Conservation (phyloP, 2,329 filamentous ascomycete species). For the Zymoseptoria ardabiliae region DNA sequence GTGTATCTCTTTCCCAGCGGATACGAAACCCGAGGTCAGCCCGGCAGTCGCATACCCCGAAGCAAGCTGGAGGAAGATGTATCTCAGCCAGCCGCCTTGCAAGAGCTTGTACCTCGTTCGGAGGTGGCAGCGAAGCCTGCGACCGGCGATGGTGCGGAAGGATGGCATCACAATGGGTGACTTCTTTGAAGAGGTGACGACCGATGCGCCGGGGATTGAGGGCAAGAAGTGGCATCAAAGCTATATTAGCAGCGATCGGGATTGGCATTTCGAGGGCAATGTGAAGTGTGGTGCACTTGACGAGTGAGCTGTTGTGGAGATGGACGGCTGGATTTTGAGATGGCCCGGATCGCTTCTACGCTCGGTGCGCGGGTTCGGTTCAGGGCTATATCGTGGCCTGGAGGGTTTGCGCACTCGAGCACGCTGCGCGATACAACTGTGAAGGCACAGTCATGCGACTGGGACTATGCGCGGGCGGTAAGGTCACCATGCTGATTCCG, state of each 20-base stretch:
- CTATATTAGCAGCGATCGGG: slow-evolving; percentile 26
- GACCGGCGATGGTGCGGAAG: slow-evolving; percentile 21
- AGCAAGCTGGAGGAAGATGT: slow-evolving; percentile 31
- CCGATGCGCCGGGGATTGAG: slow-evolving; percentile 10
- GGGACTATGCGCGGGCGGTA: slow-evolving; percentile 14
- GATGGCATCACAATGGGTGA: slow-evolving; percentile 29
- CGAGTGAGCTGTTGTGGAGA: slow-evolving; percentile 20
- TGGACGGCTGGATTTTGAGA: not conserved
- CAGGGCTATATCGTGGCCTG: not conserved
- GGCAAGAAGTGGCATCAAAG: slow-evolving; percentile 25
- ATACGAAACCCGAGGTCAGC: slow-evolving; percentile 10
- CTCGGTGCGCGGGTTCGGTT: not conserved
- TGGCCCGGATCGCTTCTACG: not conserved
- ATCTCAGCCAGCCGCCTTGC: slow-evolving; percentile 29
- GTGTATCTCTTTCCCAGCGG: slow-evolving; percentile 26
- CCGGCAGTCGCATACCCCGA: slow-evolving; percentile 22
- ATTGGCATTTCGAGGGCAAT: slow-evolving; percentile 33
- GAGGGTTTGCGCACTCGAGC: slow-evolving; percentile 14
- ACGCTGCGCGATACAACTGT: slow-evolving; percentile 12
- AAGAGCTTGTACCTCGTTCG: slow-evolving; percentile 26
- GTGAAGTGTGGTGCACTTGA: slow-evolving; percentile 22
- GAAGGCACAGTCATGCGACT: slow-evolving; percentile 16
- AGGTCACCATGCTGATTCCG: not conserved
- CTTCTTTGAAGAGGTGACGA: slow-evolving; percentile 22
- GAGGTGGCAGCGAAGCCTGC: slow-evolving; percentile 22